Base-by-base conservation (phyloP, 108 stramenopile genomes). In the Skeletonema marinoi region DNA sequence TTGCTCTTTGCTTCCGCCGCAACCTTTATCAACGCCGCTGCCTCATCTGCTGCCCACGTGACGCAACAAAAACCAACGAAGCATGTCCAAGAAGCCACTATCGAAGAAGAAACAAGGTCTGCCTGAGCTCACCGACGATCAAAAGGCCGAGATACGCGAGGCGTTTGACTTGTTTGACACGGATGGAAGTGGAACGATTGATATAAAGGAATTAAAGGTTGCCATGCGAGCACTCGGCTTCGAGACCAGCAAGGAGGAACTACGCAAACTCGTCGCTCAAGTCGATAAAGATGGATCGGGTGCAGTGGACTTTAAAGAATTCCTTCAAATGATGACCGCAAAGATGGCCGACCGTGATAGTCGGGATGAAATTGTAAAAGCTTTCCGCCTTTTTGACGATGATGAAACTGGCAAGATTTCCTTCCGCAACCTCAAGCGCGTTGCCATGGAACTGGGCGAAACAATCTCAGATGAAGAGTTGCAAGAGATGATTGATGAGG, bases 151-250 rank as follows among this genome's bases (percentile, higher is more conserved):
- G 70, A 89, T 91, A 50, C 72, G 87, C 4, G 90, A 91, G 64
- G 90, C 93, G 10, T 91, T 91, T 77, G 92, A 90, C 73, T 80
- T 96, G 51, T 96, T 96, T 78, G 95, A 96, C 68, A 90, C 88
- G 4, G 93, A 93, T 82, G 93, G 91, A 30, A 75, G 78, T 32
- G 85, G 90, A 38, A 88, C 89, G 14, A 97, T 97, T 71, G 96
- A 96, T 44, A 89, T 89, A 36, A 92, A 95, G 70, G 97, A 97
- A 75, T 89, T 97, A 12, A 93, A 94, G 79, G 95, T 94, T 0
- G 97, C 95, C 14, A 96, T 97, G 90, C 76, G 94, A 2, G 95
- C 96, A 32, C 81, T 97, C 1, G 97, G 97, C 46, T 96, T 96
- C 41, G 85, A 95, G 82, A 90, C 92, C 33, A 92, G 88, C 69